phyloP scores from a whole-genome alignment of 1,284 basidiomycete genomes.

The Leccinum variabile region DNA sequence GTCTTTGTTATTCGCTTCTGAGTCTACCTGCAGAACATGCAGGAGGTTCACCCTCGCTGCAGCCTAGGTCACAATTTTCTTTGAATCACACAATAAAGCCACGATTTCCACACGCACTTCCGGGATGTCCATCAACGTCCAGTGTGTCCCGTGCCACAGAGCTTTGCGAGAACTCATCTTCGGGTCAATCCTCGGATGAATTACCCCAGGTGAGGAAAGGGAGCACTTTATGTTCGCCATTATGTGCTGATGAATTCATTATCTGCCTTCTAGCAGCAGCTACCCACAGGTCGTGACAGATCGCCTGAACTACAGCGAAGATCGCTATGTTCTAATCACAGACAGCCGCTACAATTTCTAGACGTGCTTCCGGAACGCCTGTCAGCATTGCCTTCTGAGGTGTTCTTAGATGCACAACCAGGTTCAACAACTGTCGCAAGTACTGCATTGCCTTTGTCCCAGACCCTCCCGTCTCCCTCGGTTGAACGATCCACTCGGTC shows the following conservation, averaged over 20 bases:
- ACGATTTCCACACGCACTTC: no score
- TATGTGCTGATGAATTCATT: not conserved
- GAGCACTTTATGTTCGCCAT: no score
- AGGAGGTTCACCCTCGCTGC: no score
- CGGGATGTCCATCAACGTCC: no score
- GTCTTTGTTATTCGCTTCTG: no score
- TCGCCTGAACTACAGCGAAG: not conserved
- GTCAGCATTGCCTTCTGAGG: not conserved
- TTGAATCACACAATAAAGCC: no score
- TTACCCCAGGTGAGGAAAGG: no score
- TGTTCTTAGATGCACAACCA: not conserved
- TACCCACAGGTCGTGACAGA: not conserved
- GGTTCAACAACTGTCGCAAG: not conserved
- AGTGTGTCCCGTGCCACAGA: no score
- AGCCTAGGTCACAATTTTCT: no score
- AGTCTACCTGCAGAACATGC: no score
- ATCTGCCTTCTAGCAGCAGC: not conserved
- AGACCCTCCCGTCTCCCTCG: not conserved
- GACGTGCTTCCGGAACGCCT: not conserved
- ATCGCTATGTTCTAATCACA: not conserved
- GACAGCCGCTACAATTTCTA: not conserved
- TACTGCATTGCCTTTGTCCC: not conserved
- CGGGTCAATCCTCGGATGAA: no score
- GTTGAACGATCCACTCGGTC: not conserved
- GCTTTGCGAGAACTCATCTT: no score